Conservation (phyloP, 2,329 filamentous ascomycete species). For the Helotiales sp. region DNA sequence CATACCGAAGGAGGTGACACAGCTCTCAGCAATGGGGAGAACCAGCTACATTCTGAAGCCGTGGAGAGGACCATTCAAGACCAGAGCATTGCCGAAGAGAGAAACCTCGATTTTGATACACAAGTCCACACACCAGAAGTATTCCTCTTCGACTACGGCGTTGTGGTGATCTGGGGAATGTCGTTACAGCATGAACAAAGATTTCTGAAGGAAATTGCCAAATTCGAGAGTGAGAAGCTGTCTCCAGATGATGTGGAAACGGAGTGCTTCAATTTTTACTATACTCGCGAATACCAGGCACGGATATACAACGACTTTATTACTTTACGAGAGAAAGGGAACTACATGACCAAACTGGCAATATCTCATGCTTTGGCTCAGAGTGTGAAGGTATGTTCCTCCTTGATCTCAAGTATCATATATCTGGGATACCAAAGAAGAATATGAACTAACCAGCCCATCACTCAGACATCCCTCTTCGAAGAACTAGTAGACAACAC, state of each 20-base stretch:
- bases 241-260: conserved; percentile 87
- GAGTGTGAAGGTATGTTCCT: conserved; percentile 74
- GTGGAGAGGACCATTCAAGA: conserved; percentile 37
- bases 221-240: conserved; percentile 91
- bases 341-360: conserved; percentile 97
- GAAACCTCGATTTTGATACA: conserved; percentile 75
- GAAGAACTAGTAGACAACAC: conserved; percentile 94
- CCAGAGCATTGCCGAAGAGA: conserved; percentile 37
- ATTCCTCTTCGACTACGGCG: conserved; percentile 96
- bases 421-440: no score
- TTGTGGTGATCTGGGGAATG: conserved; percentile 99
- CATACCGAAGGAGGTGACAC: conserved; percentile 40
- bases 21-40: conserved; percentile 36
- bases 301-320: conserved; percentile 99
- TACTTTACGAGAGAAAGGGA: conserved; percentile 86
- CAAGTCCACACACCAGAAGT: conserved; percentile 89
- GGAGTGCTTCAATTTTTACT: conserved; percentile 99
- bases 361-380: conserved; percentile 95
- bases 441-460: conserved; percentile 9
- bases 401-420: not conserved
- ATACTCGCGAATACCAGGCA: conserved; percentile 95
- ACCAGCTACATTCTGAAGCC: conserved; percentile 26
- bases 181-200: conserved; percentile 82
- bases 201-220: conserved; percentile 90
- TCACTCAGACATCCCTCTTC: conserved; percentile 82